phyloP scores from a whole-genome alignment of 441 rosid genomes.

The Adansonia grandidieri region DNA sequence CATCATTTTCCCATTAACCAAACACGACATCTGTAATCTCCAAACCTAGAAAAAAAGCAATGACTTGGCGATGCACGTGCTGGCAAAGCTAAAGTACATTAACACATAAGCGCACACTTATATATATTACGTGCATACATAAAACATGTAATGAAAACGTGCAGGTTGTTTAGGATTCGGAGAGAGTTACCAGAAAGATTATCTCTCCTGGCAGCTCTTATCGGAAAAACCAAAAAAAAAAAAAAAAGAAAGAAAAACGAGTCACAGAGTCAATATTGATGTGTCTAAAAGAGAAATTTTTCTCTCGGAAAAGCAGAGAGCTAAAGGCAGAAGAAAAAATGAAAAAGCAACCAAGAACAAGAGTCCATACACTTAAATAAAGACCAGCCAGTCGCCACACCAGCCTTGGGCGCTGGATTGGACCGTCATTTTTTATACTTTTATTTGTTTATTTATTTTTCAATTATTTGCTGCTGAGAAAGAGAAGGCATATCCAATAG shows the following conservation, averaged over 20 bases:
- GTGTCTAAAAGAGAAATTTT: neutral
- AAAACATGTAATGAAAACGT: neutral
- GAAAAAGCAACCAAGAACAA: no score
- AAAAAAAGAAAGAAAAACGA: neutral
- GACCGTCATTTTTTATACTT: neutral
- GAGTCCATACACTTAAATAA: neutral
- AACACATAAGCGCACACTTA: neutral
- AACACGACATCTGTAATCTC: neutral
- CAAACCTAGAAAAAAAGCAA: neutral
- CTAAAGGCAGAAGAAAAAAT: no score
- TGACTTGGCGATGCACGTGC: neutral
- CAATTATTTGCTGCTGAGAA: neutral
- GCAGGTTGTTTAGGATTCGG: neutral
- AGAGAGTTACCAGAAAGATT: neutral
- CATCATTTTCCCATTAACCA: neutral
- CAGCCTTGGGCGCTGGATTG: neutral
- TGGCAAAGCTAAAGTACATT: neutral
- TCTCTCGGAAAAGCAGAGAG: no score
- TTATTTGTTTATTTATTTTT: no score
- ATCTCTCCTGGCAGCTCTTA: neutral
- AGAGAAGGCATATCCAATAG: neutral
- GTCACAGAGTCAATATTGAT: neutral
- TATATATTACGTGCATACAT: neutral
- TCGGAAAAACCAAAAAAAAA: neutral
- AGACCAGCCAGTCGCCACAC: neutral